Base-by-base conservation (phyloP, 2,329 filamentous ascomycete genomes). In the Didymella glomerata region DNA sequence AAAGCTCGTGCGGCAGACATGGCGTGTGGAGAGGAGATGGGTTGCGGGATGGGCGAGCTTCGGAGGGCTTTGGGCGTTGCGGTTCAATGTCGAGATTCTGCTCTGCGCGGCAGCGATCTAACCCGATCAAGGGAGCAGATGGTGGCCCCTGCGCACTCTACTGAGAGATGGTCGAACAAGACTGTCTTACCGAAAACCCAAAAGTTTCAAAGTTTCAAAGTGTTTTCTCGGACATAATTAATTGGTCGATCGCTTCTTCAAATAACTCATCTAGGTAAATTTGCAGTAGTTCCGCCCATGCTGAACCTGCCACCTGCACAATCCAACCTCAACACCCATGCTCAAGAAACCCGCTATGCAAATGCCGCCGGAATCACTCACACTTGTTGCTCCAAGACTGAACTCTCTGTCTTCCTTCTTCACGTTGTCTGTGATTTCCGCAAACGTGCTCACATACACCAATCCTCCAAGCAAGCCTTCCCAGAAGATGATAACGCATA, bases 401-500 rank as follows among this genome's bases (percentile, higher is more conserved):
- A 98, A 98, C 78, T 99, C 95, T 6, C 94, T 85, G 52, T 97
- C 93, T 30, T 88, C 85, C 4, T 84, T 81, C 0, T 88, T 87
- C 1, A 97, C 88, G 7, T 88, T 88, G 69, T 97, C 92, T 75
- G 92, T 90, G 62, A 99, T 97, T 74, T 96, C 91, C 0, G 93
- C 92, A 77, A 98, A 99, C 0, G 93, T 97, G 70, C 70, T 73
- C 60, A 98, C 93, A 70, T 99, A 99, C 0, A 98, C 95, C 3
- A 92, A 83, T 0, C 95, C 95, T 0, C 95, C 95, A 0, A 99
- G 81, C 13, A 98, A 77, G 0, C 95, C 95, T 76, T 98, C 95
- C 94, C 94, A 98, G 72, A 98, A 95, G 20, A 97, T 83, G 60
- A 98, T 81, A 22, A 86, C 60, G 70, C 97, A 97, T 1, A 98